Evolutionary conservation across 345 rosid genomes (phyloP).

Genomic region (Salix exigua): DNA sequence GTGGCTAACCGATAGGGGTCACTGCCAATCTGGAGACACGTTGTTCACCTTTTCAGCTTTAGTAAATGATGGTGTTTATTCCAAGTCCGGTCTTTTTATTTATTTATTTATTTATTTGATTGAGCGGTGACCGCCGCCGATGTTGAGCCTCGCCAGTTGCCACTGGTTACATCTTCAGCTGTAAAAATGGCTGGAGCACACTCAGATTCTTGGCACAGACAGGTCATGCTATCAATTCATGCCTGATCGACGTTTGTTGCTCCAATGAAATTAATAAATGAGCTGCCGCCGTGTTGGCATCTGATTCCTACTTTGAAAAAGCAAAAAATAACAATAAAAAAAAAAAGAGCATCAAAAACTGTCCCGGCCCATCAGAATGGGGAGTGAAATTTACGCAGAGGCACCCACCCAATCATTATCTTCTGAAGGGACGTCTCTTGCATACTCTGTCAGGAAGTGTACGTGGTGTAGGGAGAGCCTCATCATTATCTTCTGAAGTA

Average conservation of each 20-base stretch:
- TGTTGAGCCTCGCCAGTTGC: too few species aligned
- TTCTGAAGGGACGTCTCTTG: not conserved
- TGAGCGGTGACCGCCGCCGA: too few species aligned
- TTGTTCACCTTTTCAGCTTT: not conserved
- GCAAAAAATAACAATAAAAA: not conserved
- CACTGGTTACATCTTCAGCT: too few species aligned
- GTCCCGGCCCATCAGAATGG: not conserved
- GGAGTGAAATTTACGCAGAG: not conserved
- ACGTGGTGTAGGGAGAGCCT: too few species aligned
- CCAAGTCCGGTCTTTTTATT: too few species aligned
- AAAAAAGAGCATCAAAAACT: not conserved
- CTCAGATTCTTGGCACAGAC: too few species aligned
- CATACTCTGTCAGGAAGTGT: too few species aligned
- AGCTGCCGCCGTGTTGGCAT: not conserved
- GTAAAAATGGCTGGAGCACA: too few species aligned
- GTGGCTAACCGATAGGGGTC: not conserved
- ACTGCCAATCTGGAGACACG: not conserved
- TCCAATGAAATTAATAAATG: not conserved
- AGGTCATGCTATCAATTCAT: not conserved
- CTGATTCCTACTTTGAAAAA: slow-evolving; percentile 7
- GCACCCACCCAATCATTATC: not conserved
- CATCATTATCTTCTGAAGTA: too few species aligned
- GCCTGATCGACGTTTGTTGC: not conserved
- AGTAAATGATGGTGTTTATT: not conserved
- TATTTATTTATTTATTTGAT: too few species aligned